Percentiles rank a stretch among this genome's conserved stretches.
Evolutionary conservation across 495 filamentous ascomycete genomes (phyloP).

Genomic region (Hyaloscypha bicolor): DNA sequence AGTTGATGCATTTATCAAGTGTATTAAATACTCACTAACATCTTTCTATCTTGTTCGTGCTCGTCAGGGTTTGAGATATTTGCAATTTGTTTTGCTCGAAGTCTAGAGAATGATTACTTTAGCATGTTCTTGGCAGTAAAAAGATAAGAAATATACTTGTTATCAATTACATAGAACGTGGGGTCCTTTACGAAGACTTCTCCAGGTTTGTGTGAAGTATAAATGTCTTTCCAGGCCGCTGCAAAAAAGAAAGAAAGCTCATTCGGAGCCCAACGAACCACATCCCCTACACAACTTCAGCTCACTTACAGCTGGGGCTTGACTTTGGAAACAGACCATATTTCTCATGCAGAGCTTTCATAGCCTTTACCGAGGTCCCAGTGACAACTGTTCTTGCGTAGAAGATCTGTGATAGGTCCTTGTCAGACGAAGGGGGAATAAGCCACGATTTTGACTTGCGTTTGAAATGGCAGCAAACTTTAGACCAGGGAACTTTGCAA

Average conservation of each 20-base stretch:
- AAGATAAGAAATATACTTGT: neutral
- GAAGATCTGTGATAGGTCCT: neutral
- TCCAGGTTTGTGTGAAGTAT: neutral
- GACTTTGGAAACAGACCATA: slow-evolving; percentile 56
- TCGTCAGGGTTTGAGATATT: neutral
- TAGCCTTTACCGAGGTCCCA: neutral
- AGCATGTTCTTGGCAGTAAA: too few species aligned
- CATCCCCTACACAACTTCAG: slow-evolving; percentile 52
- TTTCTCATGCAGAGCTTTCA: slow-evolving; percentile 40
- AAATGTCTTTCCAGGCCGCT: slow-evolving; percentile 15
- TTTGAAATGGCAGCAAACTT: too few species aligned
- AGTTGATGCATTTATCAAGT: too few species aligned
- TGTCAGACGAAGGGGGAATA: too few species aligned
- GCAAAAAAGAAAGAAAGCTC: slow-evolving; percentile 13
- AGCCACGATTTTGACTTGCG: too few species aligned
- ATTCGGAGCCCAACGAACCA: slow-evolving; percentile 12
- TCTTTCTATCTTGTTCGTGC: slow-evolving; percentile 47
- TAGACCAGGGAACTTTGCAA: too few species aligned
- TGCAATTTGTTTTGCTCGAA: neutral
- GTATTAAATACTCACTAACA: slow-evolving; percentile 33
- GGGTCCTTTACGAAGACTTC: neutral
- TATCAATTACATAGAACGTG: neutral
- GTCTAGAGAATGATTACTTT: neutral
- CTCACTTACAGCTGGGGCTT: slow-evolving; percentile 49
- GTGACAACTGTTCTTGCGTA: neutral